Conservation (phyloP, 179 eudicot genomes). For the Camellia oleifera region DNA sequence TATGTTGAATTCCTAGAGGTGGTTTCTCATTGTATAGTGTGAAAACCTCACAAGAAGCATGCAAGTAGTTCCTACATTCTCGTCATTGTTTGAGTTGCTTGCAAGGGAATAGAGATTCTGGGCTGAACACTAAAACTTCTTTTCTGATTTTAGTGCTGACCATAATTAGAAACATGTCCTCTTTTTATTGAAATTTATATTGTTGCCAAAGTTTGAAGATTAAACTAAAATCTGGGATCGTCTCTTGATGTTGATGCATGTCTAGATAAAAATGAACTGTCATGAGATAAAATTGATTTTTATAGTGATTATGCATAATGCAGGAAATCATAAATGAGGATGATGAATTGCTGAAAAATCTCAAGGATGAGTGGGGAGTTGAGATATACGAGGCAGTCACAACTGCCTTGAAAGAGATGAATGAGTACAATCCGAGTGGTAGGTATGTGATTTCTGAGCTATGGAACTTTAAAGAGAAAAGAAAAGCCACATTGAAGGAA, state of each 20-base stretch:
- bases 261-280: neutral
- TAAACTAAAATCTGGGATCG: too few species aligned
- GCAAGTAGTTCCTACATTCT: neutral
- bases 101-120: too few species aligned
- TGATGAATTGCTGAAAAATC: constrained; percentile 34
- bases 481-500: constrained; percentile 56
- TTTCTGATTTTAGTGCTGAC: too few species aligned
- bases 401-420: constrained; percentile 39
- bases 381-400: constrained; percentile 33
- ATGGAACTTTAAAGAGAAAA: constrained; percentile 45
- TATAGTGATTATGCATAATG: neutral
- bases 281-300: neutral
- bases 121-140: too few species aligned
- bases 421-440: constrained; percentile 56
- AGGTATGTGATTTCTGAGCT: constrained; percentile 47
- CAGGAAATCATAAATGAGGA: constrained; percentile 36
- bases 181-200: too few species aligned
- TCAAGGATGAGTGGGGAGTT: constrained; percentile 47
- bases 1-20: too few species aligned
- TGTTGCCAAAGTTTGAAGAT: neutral
- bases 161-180: too few species aligned
- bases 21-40: neutral
- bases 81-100: too few species aligned
- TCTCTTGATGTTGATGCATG: neutral
- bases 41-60: neutral